Conservation (phyloP, 352 stramenopile species). For the Phytophthora colocasiae region DNA sequence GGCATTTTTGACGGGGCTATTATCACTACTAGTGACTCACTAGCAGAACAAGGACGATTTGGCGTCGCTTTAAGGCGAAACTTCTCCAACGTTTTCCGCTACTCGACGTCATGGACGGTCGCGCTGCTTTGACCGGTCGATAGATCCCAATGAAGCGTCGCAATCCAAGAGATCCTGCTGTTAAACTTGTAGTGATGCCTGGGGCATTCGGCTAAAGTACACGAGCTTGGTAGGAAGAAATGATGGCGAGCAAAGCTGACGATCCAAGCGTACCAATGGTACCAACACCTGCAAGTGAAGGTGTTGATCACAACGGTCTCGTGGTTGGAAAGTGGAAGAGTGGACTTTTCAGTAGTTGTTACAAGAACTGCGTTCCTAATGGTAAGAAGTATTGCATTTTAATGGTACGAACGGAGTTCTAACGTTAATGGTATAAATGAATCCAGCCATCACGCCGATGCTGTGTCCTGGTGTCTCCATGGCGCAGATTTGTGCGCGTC, state of each 20-base stretch:
- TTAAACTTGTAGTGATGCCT: neutral
- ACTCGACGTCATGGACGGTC: slow-evolving; percentile 7
- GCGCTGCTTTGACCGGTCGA: slow-evolving; percentile 7
- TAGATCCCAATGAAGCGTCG: slow-evolving; percentile 23
- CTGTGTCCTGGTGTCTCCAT: slow-evolving; percentile 54
- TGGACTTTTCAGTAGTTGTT: slow-evolving; percentile 41
- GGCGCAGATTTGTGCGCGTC: slow-evolving; percentile 51
- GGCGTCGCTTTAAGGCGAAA: too few species aligned
- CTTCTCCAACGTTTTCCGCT: neutral
- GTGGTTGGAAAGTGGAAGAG: slow-evolving; percentile 49
- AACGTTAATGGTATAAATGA: neutral
- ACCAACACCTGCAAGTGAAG: slow-evolving; percentile 32
- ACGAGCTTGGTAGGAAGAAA: slow-evolving; percentile 24
- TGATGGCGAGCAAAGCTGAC: slow-evolving; percentile 29
- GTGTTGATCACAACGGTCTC: slow-evolving; percentile 49
- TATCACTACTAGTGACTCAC: too few species aligned
- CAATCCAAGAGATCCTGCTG: slow-evolving; percentile 15
- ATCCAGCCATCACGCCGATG: slow-evolving; percentile 41
- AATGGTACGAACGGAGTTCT: neutral
- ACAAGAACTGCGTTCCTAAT: slow-evolving; percentile 45
- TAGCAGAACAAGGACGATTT: too few species aligned
- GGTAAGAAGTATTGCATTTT: slow-evolving; percentile 16
- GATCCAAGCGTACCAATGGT: slow-evolving; percentile 36
- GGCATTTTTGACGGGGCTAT: too few species aligned
- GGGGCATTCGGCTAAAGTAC: slow-evolving; percentile 34